Evolutionary conservation across 805 yeast genomes (phyloP).

Genomic region (Soucietia sequanensis): DNA sequence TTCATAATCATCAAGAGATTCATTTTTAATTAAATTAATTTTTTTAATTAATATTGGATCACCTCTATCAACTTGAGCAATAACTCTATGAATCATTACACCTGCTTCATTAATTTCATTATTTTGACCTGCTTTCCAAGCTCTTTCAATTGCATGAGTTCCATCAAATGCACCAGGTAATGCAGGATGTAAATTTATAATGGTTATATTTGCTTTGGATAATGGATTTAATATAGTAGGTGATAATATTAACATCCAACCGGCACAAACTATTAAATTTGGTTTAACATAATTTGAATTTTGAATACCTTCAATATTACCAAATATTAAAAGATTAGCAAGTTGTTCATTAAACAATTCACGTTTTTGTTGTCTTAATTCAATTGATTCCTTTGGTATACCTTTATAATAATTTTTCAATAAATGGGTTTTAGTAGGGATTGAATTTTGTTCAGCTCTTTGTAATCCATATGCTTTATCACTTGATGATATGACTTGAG

Average conservation of each 20-base stretch:
- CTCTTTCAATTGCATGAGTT: conserved; percentile 93
- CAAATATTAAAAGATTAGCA: conserved; percentile 62
- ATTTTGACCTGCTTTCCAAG: conserved; percentile 91
- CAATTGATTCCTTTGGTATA: conserved; percentile 65
- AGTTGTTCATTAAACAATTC: conserved; percentile 74
- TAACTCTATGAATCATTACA: conserved; percentile 96
- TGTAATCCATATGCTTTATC: conserved; percentile 82
- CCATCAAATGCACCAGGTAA: conserved; percentile 97
- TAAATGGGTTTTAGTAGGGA: conserved; percentile 72
- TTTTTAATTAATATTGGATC: conserved; percentile 84
- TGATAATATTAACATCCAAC: conserved; percentile 95
- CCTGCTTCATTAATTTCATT: conserved; percentile 80
- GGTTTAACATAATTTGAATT: conserved; percentile 51
- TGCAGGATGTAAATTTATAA: conserved; percentile 95
- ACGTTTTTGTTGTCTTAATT: conserved; percentile 59
- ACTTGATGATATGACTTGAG: conserved; percentile 82
- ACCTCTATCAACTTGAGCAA: conserved; percentile 92
- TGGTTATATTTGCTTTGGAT: conserved; percentile 59
- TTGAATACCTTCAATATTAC: conserved; percentile 34
- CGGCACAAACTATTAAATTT: conserved; percentile 92
- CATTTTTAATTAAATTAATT: conserved; percentile 67
- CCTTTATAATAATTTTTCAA: conserved; percentile 73
- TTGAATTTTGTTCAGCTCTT: conserved; percentile 68
- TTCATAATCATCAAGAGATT: conserved; percentile 77
- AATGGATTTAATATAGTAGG: conserved; percentile 70